Evolutionary conservation across 371 early-diverging fungal species (phyloP), one percentile per base, ranked within the genome.

Genomic region (Mortierella sp.): DNA sequence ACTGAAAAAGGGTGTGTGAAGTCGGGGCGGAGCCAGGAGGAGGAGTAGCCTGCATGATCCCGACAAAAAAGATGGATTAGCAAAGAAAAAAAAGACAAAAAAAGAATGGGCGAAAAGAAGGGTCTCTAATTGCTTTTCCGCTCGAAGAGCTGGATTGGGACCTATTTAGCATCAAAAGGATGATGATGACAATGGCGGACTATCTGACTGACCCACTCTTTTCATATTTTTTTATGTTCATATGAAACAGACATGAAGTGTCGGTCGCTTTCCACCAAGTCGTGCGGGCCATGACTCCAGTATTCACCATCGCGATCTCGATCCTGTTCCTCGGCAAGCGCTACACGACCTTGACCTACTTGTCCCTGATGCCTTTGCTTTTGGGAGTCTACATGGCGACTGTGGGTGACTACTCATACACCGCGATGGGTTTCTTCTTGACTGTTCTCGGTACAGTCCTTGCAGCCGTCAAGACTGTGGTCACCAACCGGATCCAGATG

Each of bases 351-450:
- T 89, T 89, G 89, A 93, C 92, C 8, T 95, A 94, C 77, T 68
- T 92, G 21, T 95, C 95, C 3, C 79, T 96, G 38, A 72, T 93
- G 47, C 93, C 95, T 34, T 92, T 94, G 88, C 93, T 96, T 13
- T 71, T 94, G 26, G 98, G 98, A 73, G 97, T 97, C 28, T 94
- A 92, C 63, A 90, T 97, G 86, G 95, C 97, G 34, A 97, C 97
- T 7, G 89, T 92, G 42, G 97, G 95, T 54, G 97, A 97, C 77
- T 95, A 96, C 84, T 91, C 91, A n/a, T 95, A 92, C 88, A 94
- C 95, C 1, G 83, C 90, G 45, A 87, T 92, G 76, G 95, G 97
- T 9, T 92, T 96, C 76, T 82, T 96, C 79, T 86, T 96, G 73
- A 98, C 98, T 8, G 90, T 97, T 0, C 84, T 96, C 1, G 97